phyloP scores from a whole-genome alignment of 768 basidiomycete genomes.

The Tulasnella sp. region DNA sequence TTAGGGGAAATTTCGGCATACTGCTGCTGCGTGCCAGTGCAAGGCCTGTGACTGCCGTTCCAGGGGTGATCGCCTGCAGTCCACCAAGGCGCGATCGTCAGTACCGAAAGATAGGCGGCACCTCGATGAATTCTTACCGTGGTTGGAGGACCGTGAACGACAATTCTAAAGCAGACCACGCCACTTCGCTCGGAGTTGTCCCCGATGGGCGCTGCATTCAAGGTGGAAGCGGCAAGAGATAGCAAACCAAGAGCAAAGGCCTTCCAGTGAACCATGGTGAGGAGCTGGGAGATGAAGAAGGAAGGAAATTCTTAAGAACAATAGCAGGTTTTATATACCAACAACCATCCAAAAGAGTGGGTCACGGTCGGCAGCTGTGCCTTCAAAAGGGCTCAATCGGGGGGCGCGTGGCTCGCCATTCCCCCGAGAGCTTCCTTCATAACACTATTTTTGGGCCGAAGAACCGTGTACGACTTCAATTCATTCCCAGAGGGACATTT shows the following conservation, averaged over 20 bases:
- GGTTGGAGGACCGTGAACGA: neutral
- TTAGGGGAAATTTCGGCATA: neutral
- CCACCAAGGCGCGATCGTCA: neutral
- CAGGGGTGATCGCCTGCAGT: neutral
- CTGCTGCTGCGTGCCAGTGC: conserved; percentile 6
- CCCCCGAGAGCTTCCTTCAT: neutral
- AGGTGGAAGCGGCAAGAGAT: neutral
- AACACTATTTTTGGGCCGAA: neutral
- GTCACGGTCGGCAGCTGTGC: neutral
- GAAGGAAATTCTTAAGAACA: neutral
- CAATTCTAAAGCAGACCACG: neutral
- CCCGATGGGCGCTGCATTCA: neutral
- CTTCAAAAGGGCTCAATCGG: neutral
- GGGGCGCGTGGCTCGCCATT: neutral
- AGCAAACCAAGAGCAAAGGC: neutral
- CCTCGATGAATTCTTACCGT: neutral
- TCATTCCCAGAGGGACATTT: neutral
- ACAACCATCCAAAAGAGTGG: neutral
- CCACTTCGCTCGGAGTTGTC: neutral
- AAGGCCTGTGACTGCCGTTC: neutral
- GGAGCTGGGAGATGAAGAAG: neutral
- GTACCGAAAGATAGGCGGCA: neutral
- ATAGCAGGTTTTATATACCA: neutral
- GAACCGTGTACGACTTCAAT: neutral
- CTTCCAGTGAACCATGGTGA: conserved; percentile 6